Evolutionary conservation across 2,329 filamentous ascomycete species (phyloP).

Genomic region (Phoma herbarum): DNA sequence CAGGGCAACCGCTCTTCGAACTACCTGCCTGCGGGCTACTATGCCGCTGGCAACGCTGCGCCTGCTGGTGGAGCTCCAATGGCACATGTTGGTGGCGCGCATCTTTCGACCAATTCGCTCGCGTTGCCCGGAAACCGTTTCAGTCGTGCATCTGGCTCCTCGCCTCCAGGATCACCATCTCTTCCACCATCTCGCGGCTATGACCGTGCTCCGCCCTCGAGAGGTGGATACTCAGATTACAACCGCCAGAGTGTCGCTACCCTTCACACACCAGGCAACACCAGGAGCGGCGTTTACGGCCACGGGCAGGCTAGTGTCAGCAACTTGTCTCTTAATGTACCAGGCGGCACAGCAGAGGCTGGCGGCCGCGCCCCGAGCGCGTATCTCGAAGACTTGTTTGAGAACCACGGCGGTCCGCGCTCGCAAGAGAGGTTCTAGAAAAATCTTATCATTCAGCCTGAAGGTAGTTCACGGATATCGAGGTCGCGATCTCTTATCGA

Average conservation of each 20-base stretch:
- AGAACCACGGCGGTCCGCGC: constrained; percentile 66
- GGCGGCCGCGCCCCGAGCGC: constrained; percentile 83
- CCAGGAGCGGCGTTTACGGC: constrained; percentile 43
- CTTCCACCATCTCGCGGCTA: constrained; percentile 50
- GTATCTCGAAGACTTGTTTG: constrained; percentile 88
- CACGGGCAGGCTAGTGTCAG: constrained; percentile 63
- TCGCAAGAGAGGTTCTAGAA: constrained; percentile 46
- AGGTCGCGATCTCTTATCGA: constrained; percentile 10
- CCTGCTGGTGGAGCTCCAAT: constrained; percentile 48
- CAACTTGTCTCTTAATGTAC: constrained; percentile 70
- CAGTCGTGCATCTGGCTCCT: constrained; percentile 44
- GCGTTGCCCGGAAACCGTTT: constrained; percentile 46
- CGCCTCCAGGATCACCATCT: constrained; percentile 47
- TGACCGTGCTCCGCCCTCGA: constrained; percentile 44
- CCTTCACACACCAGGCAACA: constrained; percentile 44
- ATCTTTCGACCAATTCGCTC: constrained; percentile 43
- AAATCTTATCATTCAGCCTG: constrained; percentile 24
- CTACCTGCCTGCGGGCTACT: constrained; percentile 93
- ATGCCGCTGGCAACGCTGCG: constrained; percentile 72
- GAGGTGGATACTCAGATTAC: constrained; percentile 45
- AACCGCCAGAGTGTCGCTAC: constrained; percentile 51
- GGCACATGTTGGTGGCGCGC: constrained; percentile 54
- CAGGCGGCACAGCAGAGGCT: constrained; percentile 55
- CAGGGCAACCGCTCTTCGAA: constrained; percentile 71
- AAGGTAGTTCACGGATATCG: constrained; percentile 3